These are phyloP conservation scores for Curvularia eragrostidis DNA, from an alignment of 2,329 filamentous ascomycete genomes.

Conservation along the genomic window DNA sequence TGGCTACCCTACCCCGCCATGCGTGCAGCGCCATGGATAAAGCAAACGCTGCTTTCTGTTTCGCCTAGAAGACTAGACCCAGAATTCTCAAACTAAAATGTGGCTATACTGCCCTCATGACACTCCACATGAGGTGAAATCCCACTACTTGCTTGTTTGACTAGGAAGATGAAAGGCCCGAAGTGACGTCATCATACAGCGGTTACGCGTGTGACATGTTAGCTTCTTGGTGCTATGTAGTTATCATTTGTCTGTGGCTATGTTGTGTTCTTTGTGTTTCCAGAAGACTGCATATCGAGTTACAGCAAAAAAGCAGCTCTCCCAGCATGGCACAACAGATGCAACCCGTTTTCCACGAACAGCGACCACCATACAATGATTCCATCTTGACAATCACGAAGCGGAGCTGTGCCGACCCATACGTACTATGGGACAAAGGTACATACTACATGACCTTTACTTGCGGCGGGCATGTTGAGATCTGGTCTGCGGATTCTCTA, in stretches of 20 bases:
- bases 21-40: neutral
- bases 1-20: neutral
- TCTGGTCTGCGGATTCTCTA: slow-evolving; percentile 53
- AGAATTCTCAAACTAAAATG: neutral
- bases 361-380: slow-evolving; percentile 44
- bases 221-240: slow-evolving; percentile 8
- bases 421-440: slow-evolving; percentile 52
- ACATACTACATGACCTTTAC: slow-evolving; percentile 58
- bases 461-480: slow-evolving; percentile 53
- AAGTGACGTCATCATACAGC: slow-evolving; percentile 25
- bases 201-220: slow-evolving; percentile 17
- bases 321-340: slow-evolving; percentile 15
- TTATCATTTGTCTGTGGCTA: neutral
- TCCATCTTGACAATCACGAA: slow-evolving; percentile 53
- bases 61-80: neutral
- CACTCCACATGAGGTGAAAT: slow-evolving; percentile 9
- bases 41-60: neutral
- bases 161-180: neutral
- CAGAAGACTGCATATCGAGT: neutral
- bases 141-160: neutral
- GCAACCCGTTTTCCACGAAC: slow-evolving; percentile 10
- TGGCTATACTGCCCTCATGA: slow-evolving; percentile 16
- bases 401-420: slow-evolving; percentile 54
- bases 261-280: neutral
- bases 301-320: neutral